Percentiles rank a stretch among this genome's conserved stretches.
Evolutionary conservation across 495 filamentous ascomycete genomes (phyloP).

Genomic region (Lineolata rhizophorae): DNA sequence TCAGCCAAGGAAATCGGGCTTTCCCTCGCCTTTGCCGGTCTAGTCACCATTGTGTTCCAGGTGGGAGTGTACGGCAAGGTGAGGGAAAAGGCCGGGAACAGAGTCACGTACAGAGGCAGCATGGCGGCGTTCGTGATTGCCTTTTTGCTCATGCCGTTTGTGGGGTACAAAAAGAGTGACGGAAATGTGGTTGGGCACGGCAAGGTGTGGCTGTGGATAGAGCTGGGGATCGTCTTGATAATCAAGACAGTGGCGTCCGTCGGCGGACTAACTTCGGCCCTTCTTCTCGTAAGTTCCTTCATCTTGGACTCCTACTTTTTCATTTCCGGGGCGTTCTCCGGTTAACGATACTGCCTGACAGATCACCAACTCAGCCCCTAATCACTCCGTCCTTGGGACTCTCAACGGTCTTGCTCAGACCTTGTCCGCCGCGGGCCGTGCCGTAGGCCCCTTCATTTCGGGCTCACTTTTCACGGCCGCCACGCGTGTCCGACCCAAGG

Average conservation of each 20-base stretch:
- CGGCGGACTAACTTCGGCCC: slow-evolving; percentile 68
- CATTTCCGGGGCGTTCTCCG: neutral
- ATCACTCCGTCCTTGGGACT: slow-evolving; percentile 67
- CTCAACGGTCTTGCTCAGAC: slow-evolving; percentile 90
- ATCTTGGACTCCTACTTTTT: neutral
- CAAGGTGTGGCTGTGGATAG: slow-evolving; percentile 44
- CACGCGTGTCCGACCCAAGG: slow-evolving; percentile 45
- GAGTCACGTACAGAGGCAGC: slow-evolving; percentile 54
- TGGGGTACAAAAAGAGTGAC: slow-evolving; percentile 48
- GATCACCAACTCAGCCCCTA: slow-evolving; percentile 85
- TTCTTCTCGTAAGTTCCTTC: slow-evolving; percentile 49
- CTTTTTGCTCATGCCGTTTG: slow-evolving; percentile 74
- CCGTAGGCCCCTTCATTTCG: slow-evolving; percentile 70
- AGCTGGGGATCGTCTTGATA: slow-evolving; percentile 58
- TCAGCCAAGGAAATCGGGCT: slow-evolving; percentile 66
- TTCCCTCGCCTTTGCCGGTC: slow-evolving; percentile 63
- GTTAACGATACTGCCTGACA: slow-evolving; percentile 15
- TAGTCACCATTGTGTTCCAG: slow-evolving; percentile 75
- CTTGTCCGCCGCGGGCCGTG: slow-evolving; percentile 73
- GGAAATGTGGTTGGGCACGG: slow-evolving; percentile 23
- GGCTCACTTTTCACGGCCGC: slow-evolving; percentile 63
- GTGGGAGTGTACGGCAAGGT: slow-evolving; percentile 59
- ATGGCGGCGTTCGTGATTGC: slow-evolving; percentile 65
- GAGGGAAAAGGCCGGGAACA: slow-evolving; percentile 65
- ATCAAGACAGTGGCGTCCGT: slow-evolving; percentile 79